phyloP scores from a whole-genome alignment of 73 alveolate species.

The Effrenium voratum region DNA sequence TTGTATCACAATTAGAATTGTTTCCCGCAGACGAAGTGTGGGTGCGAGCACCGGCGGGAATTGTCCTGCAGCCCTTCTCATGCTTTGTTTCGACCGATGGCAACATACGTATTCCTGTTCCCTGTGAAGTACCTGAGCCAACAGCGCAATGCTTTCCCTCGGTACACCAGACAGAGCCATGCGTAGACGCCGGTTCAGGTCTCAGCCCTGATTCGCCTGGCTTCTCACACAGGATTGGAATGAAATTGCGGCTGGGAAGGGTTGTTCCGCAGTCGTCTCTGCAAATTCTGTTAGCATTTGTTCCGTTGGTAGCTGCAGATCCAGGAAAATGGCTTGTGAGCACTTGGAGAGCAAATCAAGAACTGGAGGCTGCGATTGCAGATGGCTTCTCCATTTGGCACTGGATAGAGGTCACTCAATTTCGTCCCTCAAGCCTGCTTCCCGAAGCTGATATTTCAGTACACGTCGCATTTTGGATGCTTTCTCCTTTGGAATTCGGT shows the following conservation, averaged over 20 bases:
- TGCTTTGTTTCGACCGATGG: neutral
- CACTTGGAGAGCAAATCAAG: conserved; percentile 11
- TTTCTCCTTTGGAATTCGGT: conserved; percentile 4
- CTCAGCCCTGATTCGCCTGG: neutral
- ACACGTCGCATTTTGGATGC: conserved; percentile 57
- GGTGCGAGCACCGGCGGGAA: conserved; percentile 37
- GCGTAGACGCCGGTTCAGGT: conserved; percentile 4
- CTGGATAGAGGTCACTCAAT: conserved; percentile 33
- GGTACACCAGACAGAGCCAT: conserved; percentile 25
- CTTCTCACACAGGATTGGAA: conserved; percentile 42
- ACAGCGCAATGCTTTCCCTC: neutral
- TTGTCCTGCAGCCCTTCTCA: conserved; percentile 74
- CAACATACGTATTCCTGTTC: neutral
- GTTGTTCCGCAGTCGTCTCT: neutral
- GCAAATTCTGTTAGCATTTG: neutral
- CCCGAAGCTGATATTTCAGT: conserved; percentile 23
- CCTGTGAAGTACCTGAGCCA: conserved; percentile 47
- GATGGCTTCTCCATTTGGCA: conserved; percentile 33
- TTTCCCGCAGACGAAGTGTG: conserved; percentile 3
- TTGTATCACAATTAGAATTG: neutral
- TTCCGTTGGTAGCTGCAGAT: neutral
- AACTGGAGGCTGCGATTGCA: neutral
- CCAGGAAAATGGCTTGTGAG: conserved; percentile 48
- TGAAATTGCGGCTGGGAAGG: neutral
- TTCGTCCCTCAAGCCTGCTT: conserved; percentile 15